Conservation (phyloP, 495 filamentous ascomycete species). For the Aspergillus leporis region DNA sequence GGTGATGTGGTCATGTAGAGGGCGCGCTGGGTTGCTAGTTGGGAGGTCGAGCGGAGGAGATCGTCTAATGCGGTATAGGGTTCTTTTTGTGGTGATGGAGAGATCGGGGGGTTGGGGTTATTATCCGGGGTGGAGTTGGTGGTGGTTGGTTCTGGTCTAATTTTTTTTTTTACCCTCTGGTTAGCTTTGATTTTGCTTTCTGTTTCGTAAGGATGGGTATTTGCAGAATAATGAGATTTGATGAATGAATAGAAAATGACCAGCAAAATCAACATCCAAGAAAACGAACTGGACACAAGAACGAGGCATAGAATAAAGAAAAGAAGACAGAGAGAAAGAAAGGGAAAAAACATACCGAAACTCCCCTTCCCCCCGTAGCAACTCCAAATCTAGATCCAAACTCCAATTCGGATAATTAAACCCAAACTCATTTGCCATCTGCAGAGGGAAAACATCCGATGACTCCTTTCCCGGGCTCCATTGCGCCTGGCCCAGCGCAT, state of each 20-base stretch:
- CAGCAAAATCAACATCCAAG: too few relatives aligned
- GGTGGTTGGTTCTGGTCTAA: not conserved
- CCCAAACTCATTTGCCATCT: not conserved
- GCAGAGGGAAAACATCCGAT: not conserved
- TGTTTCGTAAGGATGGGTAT: too few relatives aligned
- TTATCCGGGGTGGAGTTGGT: too few relatives aligned
- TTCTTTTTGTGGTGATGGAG: slow-evolving; percentile 1
- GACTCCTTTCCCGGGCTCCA: not conserved
- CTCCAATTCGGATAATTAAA: not conserved
- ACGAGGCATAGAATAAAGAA: not conserved
- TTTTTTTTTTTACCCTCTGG: too few relatives aligned
- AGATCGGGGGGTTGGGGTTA: too few relatives aligned
- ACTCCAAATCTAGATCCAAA: not conserved
- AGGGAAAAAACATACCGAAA: not conserved
- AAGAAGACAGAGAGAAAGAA: not conserved
- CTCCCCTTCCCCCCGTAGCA: not conserved
- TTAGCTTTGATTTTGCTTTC: too few relatives aligned
- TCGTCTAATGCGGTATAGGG: slow-evolving; percentile 12
- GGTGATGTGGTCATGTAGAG: slow-evolving; percentile 35
- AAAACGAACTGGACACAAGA: too few relatives aligned
- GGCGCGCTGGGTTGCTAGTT: slow-evolving; percentile 35
- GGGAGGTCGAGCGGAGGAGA: slow-evolving; percentile 22
- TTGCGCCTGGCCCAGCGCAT: not conserved
- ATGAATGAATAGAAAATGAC: too few relatives aligned
- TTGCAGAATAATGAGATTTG: too few relatives aligned